phyloP scores from a whole-genome alignment of 441 rosid species.

The Bruguiera hainesii region DNA sequence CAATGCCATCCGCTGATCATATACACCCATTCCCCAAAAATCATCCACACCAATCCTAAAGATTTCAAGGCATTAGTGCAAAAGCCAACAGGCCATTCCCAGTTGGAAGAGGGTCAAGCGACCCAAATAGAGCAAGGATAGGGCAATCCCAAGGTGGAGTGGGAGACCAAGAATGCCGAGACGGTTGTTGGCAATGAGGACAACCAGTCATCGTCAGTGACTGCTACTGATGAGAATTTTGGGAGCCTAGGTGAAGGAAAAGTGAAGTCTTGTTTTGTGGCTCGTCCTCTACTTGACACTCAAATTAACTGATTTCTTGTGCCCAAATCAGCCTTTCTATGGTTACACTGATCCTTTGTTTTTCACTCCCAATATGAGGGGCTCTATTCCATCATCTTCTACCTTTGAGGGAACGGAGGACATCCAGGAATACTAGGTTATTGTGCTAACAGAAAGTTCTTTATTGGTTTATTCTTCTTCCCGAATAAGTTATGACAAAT shows the following conservation, averaged over 20 bases:
- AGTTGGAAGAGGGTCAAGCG: constrained; percentile 23
- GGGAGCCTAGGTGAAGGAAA: constrained; percentile 37
- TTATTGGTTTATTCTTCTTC: neutral
- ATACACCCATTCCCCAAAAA: constrained; percentile 68
- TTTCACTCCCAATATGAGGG: constrained; percentile 44
- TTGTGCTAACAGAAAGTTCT: too few relatives aligned
- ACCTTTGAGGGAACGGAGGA: constrained; percentile 41
- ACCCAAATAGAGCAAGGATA: constrained; percentile 6
- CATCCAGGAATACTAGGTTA: constrained; percentile 35
- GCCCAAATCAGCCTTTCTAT: constrained; percentile 36
- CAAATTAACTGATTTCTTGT: constrained; percentile 37
- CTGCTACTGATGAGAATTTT: constrained; percentile 46
- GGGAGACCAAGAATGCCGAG: constrained; percentile 8
- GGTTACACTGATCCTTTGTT: constrained; percentile 40
- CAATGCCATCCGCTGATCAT: constrained; percentile 70
- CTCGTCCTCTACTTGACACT: constrained; percentile 34
- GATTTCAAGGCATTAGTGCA: constrained; percentile 83
- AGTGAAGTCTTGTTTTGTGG: constrained; percentile 43
- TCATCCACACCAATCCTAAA: constrained; percentile 63
- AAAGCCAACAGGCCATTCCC: constrained; percentile 64
- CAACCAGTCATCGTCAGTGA: constrained; percentile 60
- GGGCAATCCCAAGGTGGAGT: constrained; percentile 1
- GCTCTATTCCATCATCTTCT: constrained; percentile 38
- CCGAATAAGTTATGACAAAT: neutral
- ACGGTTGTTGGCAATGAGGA: constrained; percentile 28